Percentiles rank a stretch among this genome's conserved stretches.
Conservation (phyloP, 768 basidiomycete genomes). For the Kwoniella pini region DNA sequence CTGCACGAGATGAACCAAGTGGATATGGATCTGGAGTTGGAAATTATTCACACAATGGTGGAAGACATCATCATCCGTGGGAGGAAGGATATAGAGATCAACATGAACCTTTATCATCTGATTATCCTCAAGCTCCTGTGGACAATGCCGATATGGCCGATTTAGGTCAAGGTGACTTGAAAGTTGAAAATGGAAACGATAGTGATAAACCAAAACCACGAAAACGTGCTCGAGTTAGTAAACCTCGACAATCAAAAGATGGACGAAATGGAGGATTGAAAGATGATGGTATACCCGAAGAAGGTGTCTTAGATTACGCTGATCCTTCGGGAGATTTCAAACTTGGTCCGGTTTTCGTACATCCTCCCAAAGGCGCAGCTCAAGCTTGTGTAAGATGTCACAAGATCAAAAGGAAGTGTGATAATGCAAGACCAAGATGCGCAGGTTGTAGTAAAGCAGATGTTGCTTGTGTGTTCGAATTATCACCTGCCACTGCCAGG, state of each 20-base stretch:
- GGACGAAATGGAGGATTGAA: constrained; percentile 3
- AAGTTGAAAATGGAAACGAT: constrained; percentile 4
- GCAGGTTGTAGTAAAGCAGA: constrained; percentile 40
- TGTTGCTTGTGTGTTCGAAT: constrained; percentile 37
- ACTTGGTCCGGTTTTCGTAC: constrained; percentile 40
- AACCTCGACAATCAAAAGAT: constrained; percentile 24
- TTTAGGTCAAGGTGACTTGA: not conserved
- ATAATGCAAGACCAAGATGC: constrained; percentile 36
- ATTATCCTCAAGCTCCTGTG: not conserved
- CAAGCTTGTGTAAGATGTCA: constrained; percentile 49
- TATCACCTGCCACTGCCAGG: constrained; percentile 39
- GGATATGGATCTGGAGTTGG: not conserved
- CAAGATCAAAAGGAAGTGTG: constrained; percentile 47
- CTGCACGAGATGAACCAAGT: constrained; percentile 16
- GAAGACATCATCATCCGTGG: constrained; percentile 24
- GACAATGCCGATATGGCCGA: not conserved
- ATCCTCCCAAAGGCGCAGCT: constrained; percentile 36
- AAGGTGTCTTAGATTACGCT: constrained; percentile 32
- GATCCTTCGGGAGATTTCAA: constrained; percentile 35
- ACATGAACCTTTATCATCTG: not conserved
- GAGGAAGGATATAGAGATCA: constrained; percentile 31
- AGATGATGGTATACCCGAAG: constrained; percentile 19
- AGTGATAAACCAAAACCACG: constrained; percentile 20
- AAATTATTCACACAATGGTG: not conserved
- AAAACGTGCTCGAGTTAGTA: constrained; percentile 21